These are phyloP conservation scores for Coemansia sp. DNA, from an alignment of 192 early-diverging fungal species.

Conservation along the genomic window DNA sequence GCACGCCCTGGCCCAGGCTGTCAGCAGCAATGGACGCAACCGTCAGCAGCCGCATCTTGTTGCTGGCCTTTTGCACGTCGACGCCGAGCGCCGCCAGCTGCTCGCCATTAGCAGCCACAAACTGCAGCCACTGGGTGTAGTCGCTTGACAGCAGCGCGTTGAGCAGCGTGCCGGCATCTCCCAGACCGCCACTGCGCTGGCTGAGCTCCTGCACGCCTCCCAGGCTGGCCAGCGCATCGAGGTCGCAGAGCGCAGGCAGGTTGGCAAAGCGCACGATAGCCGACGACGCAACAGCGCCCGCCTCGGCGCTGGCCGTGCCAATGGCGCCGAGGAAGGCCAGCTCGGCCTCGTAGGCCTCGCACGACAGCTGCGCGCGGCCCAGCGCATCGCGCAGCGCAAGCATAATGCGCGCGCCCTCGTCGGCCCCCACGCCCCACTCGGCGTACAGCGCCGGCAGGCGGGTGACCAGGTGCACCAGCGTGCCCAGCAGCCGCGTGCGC, in stretches of 20 bases:
- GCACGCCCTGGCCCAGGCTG: slow-evolving; percentile 68
- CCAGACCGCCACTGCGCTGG: slow-evolving; percentile 65
- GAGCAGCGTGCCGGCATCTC: slow-evolving; percentile 67
- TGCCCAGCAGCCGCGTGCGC: slow-evolving; percentile 37
- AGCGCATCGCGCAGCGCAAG: slow-evolving; percentile 41
- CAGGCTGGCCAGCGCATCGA: slow-evolving; percentile 76
- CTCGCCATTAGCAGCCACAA: slow-evolving; percentile 59
- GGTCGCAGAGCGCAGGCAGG: slow-evolving; percentile 71
- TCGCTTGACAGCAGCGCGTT: slow-evolving; percentile 35
- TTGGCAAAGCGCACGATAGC: slow-evolving; percentile 72
- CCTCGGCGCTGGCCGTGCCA: slow-evolving; percentile 36
- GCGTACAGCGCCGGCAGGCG: slow-evolving; percentile 22
- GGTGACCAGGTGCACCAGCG: slow-evolving; percentile 28
- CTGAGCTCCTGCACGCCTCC: slow-evolving; percentile 68
- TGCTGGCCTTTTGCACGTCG: slow-evolving; percentile 59
- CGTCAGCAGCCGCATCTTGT: slow-evolving; percentile 88
- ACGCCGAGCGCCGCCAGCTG: slow-evolving; percentile 61
- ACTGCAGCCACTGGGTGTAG: slow-evolving; percentile 47
- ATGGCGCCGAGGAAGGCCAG: slow-evolving; percentile 70
- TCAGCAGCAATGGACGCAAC: slow-evolving; percentile 77
- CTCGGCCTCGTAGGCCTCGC: slow-evolving; percentile 46
- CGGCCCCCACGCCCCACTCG: slow-evolving; percentile 33
- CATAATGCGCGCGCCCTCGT: slow-evolving; percentile 70
- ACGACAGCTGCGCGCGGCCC: slow-evolving; percentile 23
- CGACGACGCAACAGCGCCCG: slow-evolving; percentile 60